phyloP scores from a whole-genome alignment of 805 yeast species.

The Ogataea pignaliae region DNA sequence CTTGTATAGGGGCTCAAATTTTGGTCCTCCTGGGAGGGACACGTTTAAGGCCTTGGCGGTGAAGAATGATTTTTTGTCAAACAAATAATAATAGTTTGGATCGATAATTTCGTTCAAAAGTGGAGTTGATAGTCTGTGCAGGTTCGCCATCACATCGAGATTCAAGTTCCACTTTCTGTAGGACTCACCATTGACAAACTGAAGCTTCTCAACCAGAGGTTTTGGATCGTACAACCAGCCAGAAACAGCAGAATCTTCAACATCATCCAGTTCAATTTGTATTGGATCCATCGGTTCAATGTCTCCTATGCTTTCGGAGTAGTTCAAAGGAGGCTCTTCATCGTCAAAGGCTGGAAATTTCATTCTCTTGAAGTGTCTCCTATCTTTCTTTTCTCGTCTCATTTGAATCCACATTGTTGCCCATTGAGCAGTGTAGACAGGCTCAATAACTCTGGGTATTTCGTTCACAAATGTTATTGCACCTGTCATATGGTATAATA shows the following conservation, averaged over 20 bases:
- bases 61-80: slow-evolving; percentile 73
- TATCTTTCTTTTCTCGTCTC: slow-evolving; percentile 91
- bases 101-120: slow-evolving; percentile 55
- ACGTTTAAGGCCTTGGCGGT: slow-evolving; percentile 89
- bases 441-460: slow-evolving; percentile 85
- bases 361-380: slow-evolving; percentile 86
- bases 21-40: slow-evolving; percentile 94
- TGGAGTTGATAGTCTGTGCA: slow-evolving; percentile 69
- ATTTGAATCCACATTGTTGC: slow-evolving; percentile 87
- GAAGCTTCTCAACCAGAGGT: slow-evolving; percentile 58
- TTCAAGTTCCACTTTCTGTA: slow-evolving; percentile 69
- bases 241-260: slow-evolving; percentile 53
- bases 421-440: slow-evolving; percentile 93
- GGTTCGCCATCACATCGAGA: slow-evolving; percentile 55
- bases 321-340: slow-evolving; percentile 89
- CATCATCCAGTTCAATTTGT: slow-evolving; percentile 57
- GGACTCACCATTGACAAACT: slow-evolving; percentile 68
- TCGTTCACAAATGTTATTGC: slow-evolving; percentile 96
- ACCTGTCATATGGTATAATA: slow-evolving; percentile 85
- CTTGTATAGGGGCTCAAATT: slow-evolving; percentile 80
- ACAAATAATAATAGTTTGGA: slow-evolving; percentile 62
- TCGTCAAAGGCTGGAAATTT: slow-evolving; percentile 96
- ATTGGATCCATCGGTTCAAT: slow-evolving; percentile 71
- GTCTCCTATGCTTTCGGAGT: slow-evolving; percentile 74
- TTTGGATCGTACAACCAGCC: slow-evolving; percentile 81